Base-by-base conservation (phyloP, 73 alveolate genomes). In the Symbiodinium natans region DNA sequence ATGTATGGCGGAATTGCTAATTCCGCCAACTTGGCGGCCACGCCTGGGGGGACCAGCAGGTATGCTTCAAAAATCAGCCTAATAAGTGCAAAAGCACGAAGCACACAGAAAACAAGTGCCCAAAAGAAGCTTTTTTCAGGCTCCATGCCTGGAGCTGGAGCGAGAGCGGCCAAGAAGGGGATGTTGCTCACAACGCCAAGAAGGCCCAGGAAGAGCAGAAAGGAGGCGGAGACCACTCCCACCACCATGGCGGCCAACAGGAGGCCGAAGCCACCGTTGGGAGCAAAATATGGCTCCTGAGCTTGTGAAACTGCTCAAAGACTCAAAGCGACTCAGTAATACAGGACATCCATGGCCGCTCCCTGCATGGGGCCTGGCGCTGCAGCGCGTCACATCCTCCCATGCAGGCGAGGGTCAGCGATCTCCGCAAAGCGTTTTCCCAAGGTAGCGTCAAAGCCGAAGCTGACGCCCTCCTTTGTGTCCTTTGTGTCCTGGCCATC, bases 131-230 rank as follows among this genome's bases (percentile, higher is more conserved):
- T n/a, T n/a, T n/a, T n/a, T n/a, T n/a, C n/a, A n/a, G 71, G 2
- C 71, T 52, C 36, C 80, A 63, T 6, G 80, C 80, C 80, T 63
- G 80, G 80, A 63, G 80, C 80, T 25, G 80, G 80, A 9, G 80
- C 80, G 36, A 63, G 80, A 23, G 80, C 40, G 4, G 80, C 40
- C 36, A 63, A 11, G 80, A 63, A 63, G 2, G 80, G 80, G 36
- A 63, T 63, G 80, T 63, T 63, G 80, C 80, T 63, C 36, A 63
- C 80, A 23, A 63, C 36, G 23, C 36, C 80, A 25, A 63, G 38
- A 17, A 63, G 33, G 38, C 80, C 80, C 38, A 63, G 33, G 36
- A 63, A 63, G 21, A 63, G 80, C 80, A 63, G 80, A 29, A 63
- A 63, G 1, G 80, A 31, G 9, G 80, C 80, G 2, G 80, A 63